Conservation (phyloP, 2,329 filamentous ascomycete genomes). For the Aureobasidium pullulans region DNA sequence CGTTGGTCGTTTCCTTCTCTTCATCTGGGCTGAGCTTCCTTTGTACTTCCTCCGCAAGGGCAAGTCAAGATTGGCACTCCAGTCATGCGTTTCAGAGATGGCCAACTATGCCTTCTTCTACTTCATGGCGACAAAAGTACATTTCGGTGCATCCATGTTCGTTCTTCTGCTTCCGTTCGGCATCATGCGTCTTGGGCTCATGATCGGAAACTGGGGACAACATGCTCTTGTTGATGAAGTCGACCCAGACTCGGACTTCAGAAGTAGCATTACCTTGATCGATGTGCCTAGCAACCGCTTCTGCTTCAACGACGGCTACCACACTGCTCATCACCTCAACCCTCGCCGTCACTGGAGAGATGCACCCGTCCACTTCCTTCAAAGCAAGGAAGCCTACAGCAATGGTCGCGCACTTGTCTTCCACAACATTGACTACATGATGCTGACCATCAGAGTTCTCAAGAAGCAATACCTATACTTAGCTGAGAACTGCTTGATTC, state of each 20-base stretch:
- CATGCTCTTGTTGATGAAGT: conserved; percentile 71
- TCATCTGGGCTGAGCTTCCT: conserved; percentile 69
- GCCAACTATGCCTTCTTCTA: conserved; percentile 48
- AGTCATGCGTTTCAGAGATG: conserved; percentile 56
- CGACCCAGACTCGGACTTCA: conserved; percentile 69
- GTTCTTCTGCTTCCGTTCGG: conserved; percentile 60
- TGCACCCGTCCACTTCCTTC: conserved; percentile 65
- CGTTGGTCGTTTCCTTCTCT: conserved; percentile 63
- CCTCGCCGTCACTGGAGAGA: conserved; percentile 74
- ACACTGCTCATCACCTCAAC: conserved; percentile 74
- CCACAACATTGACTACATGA: conserved; percentile 72
- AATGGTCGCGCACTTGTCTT: conserved; percentile 66
- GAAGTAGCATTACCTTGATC: conserved; percentile 71
- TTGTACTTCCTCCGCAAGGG: conserved; percentile 62
- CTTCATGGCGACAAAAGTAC: conserved; percentile 41
- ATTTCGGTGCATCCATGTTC: conserved; percentile 53
- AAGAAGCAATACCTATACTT: conserved; percentile 64
- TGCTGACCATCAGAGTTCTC: conserved; percentile 62
- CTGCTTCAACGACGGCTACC: conserved; percentile 78
- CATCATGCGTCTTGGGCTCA: conserved; percentile 61
- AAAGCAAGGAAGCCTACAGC: conserved; percentile 60
- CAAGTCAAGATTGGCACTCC: conserved; percentile 48
- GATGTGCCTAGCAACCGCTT: conserved; percentile 73
- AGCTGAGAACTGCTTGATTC: conserved; percentile 59
- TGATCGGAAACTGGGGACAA: conserved; percentile 81